phyloP scores from a whole-genome alignment of 2,329 filamentous ascomycete species.

The Claviceps digitariae region DNA sequence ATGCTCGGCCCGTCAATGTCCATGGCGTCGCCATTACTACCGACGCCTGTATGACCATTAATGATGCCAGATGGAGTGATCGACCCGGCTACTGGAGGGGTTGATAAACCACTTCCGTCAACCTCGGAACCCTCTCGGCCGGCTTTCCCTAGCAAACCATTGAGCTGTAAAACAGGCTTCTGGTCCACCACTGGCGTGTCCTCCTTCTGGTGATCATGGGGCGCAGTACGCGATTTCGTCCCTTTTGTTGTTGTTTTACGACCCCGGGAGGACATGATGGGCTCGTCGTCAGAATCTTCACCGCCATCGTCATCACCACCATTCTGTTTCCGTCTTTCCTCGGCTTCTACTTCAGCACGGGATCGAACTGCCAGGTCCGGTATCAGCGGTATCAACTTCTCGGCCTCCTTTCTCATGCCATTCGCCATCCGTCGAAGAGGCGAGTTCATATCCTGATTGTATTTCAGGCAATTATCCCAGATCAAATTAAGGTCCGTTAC shows the following conservation, averaged over 20 bases:
- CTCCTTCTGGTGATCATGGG: conserved; percentile 58
- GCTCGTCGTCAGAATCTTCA: conserved; percentile 92
- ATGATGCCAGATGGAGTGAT: conserved; percentile 56
- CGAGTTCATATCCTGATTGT: conserved; percentile 82
- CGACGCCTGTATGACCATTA: conserved; percentile 52
- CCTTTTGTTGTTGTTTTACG: conserved; percentile 71
- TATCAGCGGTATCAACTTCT: conserved; percentile 89
- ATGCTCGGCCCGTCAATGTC: conserved; percentile 71
- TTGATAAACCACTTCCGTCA: conserved; percentile 74
- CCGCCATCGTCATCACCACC: conserved; percentile 70
- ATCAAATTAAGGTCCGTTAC: conserved; percentile 88
- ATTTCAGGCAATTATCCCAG: conserved; percentile 93
- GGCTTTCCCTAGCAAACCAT: conserved; percentile 44
- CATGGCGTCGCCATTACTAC: conserved; percentile 71
- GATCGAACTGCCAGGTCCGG: conserved; percentile 84
- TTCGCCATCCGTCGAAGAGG: conserved; percentile 84
- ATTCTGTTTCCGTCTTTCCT: conserved; percentile 72
- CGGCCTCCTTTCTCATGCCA: conserved; percentile 93
- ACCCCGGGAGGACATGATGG: conserved; percentile 94
- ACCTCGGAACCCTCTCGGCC: conserved; percentile 64
- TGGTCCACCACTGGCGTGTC: conserved; percentile 63
- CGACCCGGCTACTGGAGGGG: conserved; percentile 62
- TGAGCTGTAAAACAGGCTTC: conserved; percentile 58
- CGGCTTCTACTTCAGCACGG: conserved; percentile 85
- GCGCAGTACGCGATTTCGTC: conserved; percentile 61